A percentile compares a stretch with the other conserved stretches of the same genome.
phyloP scores from a whole-genome alignment of 345 rosid species.

The Nasturtium officinale region DNA sequence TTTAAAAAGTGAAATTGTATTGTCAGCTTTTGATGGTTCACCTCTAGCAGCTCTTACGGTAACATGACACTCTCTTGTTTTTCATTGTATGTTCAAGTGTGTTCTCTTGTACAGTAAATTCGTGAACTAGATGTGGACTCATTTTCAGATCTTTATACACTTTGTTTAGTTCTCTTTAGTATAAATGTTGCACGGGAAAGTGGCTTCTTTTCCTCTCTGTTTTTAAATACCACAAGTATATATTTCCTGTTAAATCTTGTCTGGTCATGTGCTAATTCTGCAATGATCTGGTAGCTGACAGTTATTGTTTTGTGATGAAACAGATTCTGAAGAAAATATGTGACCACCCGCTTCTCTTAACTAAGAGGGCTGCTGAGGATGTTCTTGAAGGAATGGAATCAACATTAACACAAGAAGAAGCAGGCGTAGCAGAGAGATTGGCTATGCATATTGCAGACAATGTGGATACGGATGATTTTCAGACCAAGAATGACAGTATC shows the following conservation, averaged over 20 bases:
- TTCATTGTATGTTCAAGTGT: conserved; percentile 13
- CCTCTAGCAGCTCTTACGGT: conserved; percentile 99
- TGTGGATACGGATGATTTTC: conserved; percentile 72
- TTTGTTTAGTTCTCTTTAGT: conserved; percentile 1
- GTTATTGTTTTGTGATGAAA: conserved; percentile 38
- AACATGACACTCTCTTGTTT: conserved; percentile 23
- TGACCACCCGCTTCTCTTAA: conserved; percentile 49
- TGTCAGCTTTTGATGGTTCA: conserved; percentile 94
- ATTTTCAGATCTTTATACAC: conserved; percentile 16
- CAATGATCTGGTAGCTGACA: conserved; percentile 11
- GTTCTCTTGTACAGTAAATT: conserved; percentile 8
- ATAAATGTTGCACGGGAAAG: conserved; percentile 12
- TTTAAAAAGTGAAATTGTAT: conserved; percentile 84
- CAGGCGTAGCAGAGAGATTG: conserved; percentile 77
- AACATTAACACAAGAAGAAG: conserved; percentile 79
- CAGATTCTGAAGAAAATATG: conserved; percentile 95
- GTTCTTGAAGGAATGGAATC: conserved; percentile 94
- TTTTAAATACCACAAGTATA: not conserved
- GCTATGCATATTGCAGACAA: conserved; percentile 88
- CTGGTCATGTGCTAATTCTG: conserved; percentile 1
- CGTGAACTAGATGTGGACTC: not conserved
- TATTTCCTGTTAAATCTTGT: conserved; percentile 19
- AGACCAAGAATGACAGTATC: conserved; percentile 71
- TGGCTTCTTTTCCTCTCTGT: conserved; percentile 7
- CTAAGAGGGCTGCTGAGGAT: conserved; percentile 54